These are phyloP conservation scores for Colletotrichum gigasporum DNA, from an alignment of 2,329 filamentous ascomycete genomes.

Conservation along the genomic window DNA sequence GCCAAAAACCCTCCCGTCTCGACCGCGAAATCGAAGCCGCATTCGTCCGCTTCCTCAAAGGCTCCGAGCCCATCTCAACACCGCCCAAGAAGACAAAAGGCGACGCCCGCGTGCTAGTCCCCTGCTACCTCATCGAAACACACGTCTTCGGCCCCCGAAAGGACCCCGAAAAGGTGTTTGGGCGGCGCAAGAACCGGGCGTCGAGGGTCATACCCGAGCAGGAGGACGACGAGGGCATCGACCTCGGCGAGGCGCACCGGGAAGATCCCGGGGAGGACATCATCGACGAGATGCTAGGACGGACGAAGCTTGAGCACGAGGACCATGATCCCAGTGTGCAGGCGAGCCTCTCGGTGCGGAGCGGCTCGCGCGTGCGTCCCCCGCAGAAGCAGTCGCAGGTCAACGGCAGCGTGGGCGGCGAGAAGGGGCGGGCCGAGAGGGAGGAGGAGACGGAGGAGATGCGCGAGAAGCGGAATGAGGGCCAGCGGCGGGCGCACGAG, in stretches of 20 bases:
- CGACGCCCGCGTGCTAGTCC: constrained; percentile 58
- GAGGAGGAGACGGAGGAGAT: constrained; percentile 61
- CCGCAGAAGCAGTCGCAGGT: constrained; percentile 55
- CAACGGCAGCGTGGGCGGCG: constrained; percentile 65
- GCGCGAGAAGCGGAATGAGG: constrained; percentile 56
- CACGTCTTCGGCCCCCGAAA: constrained; percentile 56
- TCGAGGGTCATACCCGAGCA: constrained; percentile 44
- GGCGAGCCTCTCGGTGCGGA: constrained; percentile 46
- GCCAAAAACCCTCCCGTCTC: constrained; percentile 56
- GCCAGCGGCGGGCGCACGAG: constrained; percentile 53
- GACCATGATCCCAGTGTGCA: constrained; percentile 53
- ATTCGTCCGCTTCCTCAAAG: constrained; percentile 50
- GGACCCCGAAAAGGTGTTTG: constrained; percentile 52
- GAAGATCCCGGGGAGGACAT: constrained; percentile 20
- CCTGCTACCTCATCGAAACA: constrained; percentile 59
- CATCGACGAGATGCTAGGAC: constrained; percentile 20
- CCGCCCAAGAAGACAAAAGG: constrained; percentile 52
- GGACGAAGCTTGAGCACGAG: constrained; percentile 39
- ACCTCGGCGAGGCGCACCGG: constrained; percentile 47
- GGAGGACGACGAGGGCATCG: constrained; percentile 25
- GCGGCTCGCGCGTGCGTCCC: constrained; percentile 46
- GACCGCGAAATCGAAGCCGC: constrained; percentile 63
- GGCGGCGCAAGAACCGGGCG: constrained; percentile 54
- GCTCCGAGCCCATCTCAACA: constrained; percentile 23
- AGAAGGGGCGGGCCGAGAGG: constrained; percentile 63